These are phyloP conservation scores for Eragrostis tef DNA, from an alignment of 202 grass and related monocot species.

Conservation along the genomic window DNA sequence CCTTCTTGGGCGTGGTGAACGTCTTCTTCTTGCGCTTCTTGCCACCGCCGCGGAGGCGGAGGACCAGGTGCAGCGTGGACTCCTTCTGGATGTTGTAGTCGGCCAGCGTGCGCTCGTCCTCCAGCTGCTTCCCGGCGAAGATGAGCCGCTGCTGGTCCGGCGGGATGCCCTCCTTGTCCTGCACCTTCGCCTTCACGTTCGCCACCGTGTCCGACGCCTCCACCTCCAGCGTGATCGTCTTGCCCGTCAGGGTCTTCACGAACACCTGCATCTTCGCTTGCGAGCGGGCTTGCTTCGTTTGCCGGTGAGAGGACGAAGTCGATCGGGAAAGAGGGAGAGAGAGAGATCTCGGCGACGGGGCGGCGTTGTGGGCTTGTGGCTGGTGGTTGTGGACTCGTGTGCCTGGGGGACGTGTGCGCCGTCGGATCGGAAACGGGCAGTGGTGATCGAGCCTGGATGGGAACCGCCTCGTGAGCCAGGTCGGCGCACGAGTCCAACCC, in stretches of 20 bases:
- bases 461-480: not conserved
- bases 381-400: not conserved
- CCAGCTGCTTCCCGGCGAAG: constrained; percentile 58
- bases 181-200: constrained; percentile 61
- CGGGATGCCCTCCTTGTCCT: constrained; percentile 57
- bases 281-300: not conserved
- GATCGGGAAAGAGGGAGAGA: not conserved
- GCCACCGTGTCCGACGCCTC: constrained; percentile 56
- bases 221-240: constrained; percentile 54
- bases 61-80: constrained; percentile 49
- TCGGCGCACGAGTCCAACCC: not conserved
- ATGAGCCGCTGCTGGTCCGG: constrained; percentile 64
- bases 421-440: not conserved
- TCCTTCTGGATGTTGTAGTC: constrained; percentile 54
- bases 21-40: constrained; percentile 79
- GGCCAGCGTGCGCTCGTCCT: constrained; percentile 43
- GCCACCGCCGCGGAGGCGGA: constrained; percentile 38
- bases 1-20: constrained; percentile 63
- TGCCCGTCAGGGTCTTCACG: constrained; percentile 58
- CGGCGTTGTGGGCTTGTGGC: not conserved
- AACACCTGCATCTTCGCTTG: constrained; percentile 58
- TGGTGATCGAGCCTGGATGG: not conserved
- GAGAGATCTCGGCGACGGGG: not conserved
- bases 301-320: not conserved
- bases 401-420: not conserved